Base-by-base conservation (phyloP, 1,284 basidiomycete species). In the Naganishia albida region DNA sequence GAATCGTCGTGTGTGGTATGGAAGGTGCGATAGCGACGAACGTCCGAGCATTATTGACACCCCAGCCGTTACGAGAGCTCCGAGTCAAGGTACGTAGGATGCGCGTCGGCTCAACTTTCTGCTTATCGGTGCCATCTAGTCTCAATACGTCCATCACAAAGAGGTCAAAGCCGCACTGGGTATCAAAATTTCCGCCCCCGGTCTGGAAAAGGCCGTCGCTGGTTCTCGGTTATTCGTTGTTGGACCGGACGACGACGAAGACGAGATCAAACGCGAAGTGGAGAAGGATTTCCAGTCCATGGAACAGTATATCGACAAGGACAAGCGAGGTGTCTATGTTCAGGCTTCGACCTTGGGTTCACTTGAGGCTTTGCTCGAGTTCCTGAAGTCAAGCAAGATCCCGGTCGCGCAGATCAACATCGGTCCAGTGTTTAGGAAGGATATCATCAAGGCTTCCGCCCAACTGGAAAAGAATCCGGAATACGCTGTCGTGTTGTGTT, bases 181-280 rank as follows among this genome's bases (percentile, higher is more conserved):
- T 80, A 90, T 99, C 78, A 99, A 99, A 83, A 88, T 99, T 70
- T 86, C 89, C 30, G 96, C 93, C 0, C 89, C 95, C 1, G 95
- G 97, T 77, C 86, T 99, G 34, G 96, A 99, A 74, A 98, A 98
- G 80, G 95, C 96, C n/a, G 96, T 99, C 69, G 94, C 95, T 66
- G 96, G 96, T 76, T 98, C 95, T 51, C 88, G 93, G 16, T 81
- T 99, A 67, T 85, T 98, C 51, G 91, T 99, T 44, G 86, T 89
- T 64, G 89, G 92, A 16, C 90, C 92, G 62, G 93, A 97, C 73
- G 94, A 98, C 72, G 93, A 98, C 71, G 95, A 97, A 76, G 95
- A 97, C 66, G 91, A 93, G 53, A 81, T 97, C 63, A 89, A 88
- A 78, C 93, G 97, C 67, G 92, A 97, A 79, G 88, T 97, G 73